phyloP scores from a whole-genome alignment of 495 filamentous ascomycete species.

The Penicillium ucsense region DNA sequence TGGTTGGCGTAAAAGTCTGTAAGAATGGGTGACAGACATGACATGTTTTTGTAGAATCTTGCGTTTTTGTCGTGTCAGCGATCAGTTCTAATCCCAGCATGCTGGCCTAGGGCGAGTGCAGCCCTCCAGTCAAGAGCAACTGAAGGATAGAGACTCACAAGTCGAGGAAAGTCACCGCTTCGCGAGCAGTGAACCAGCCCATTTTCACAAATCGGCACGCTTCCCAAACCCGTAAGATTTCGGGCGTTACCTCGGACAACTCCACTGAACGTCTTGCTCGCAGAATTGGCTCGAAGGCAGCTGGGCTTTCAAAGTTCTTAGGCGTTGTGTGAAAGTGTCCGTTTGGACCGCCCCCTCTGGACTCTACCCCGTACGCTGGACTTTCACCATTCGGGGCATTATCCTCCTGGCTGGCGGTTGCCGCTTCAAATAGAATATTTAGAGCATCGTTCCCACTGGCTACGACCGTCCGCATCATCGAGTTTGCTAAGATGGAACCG shows the following conservation, averaged over 20 bases:
- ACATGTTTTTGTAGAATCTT: constrained; percentile 51
- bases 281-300: constrained; percentile 11
- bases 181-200: constrained; percentile 44
- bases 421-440: constrained; percentile 45
- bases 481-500: constrained; percentile 27
- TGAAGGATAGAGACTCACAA: constrained; percentile 32
- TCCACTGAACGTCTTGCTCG: constrained; percentile 19
- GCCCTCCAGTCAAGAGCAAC: no score
- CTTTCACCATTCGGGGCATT: constrained; percentile 8
- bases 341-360: constrained; percentile 5
- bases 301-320: constrained; percentile 10
- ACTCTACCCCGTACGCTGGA: constrained; percentile 5
- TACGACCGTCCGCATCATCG: constrained; percentile 41
- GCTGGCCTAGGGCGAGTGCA: background rate
- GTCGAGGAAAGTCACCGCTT: constrained; percentile 40
- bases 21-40: constrained; percentile 41
- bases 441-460: constrained; percentile 44
- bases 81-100: background rate
- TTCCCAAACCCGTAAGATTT: constrained; percentile 38
- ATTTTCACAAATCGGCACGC: constrained; percentile 43
- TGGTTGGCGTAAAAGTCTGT: constrained; percentile 42
- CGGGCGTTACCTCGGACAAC: constrained; percentile 19
- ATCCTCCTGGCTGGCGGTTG: constrained; percentile 26
- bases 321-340: constrained; percentile 6
- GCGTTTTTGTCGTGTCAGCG: background rate